These are phyloP conservation scores for Aspergillus sclerotialis DNA, from an alignment of 2,329 filamentous ascomycete genomes.

Conservation along the genomic window DNA sequence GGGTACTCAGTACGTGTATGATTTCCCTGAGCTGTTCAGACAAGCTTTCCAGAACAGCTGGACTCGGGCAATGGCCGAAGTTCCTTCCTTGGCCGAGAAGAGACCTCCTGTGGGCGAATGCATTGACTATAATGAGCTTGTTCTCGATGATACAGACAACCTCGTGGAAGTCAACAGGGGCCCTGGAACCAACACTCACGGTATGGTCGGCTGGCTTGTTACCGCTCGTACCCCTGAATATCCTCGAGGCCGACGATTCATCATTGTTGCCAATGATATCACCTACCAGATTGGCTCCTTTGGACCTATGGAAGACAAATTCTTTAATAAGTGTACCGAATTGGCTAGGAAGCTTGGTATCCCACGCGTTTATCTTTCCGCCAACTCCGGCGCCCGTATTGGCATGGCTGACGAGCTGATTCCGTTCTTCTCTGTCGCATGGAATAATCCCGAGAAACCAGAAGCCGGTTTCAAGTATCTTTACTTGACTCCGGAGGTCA, in stretches of 20 bases:
- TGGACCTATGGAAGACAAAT: constrained; percentile 90
- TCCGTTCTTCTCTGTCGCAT: constrained; percentile 93
- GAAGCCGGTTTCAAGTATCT: constrained; percentile 94
- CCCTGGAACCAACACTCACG: constrained; percentile 88
- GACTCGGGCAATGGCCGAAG: constrained; percentile 66
- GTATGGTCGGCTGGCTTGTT: constrained; percentile 98
- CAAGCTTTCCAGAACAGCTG: constrained; percentile 96
- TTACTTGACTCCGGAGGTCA: constrained; percentile 80
- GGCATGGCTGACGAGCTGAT: constrained; percentile 96
- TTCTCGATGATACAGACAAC: constrained; percentile 89
- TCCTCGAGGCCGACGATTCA: constrained; percentile 81
- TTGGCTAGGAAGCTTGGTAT: constrained; percentile 90
- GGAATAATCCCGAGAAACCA: constrained; percentile 77
- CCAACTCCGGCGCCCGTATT: constrained; percentile 96
- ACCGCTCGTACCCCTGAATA: constrained; percentile 95
- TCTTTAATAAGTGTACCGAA: constrained; percentile 99
- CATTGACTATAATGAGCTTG: constrained; percentile 87
- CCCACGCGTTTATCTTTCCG: constrained; percentile 93
- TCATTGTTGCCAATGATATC: constrained; percentile 98
- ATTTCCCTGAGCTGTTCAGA: constrained; percentile 98
- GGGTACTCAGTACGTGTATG: constrained; percentile 98
- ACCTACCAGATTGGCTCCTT: constrained; percentile 99
- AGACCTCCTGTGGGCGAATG: constrained; percentile 83
- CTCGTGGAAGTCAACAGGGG: constrained; percentile 90
- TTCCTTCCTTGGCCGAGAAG: constrained; percentile 67